A percentile compares a stretch with the other conserved stretches of the same genome.
These are phyloP conservation scores for Colletotrichum sp. DNA, from an alignment of 2,329 filamentous ascomycete species.

Conservation along the genomic window DNA sequence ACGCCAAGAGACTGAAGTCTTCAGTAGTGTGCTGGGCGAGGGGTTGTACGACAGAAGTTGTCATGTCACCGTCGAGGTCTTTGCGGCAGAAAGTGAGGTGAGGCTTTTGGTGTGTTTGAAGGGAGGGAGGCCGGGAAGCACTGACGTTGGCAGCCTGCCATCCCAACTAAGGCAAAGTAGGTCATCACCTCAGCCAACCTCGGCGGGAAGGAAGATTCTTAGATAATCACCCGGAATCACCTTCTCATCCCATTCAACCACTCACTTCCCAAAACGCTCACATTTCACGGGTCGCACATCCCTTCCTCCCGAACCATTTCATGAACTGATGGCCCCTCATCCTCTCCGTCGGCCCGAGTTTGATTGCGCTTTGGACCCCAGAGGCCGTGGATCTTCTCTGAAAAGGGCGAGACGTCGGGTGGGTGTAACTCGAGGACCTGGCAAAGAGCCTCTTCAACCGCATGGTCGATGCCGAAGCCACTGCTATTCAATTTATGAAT, in stretches of 20 bases:
- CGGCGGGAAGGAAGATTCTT: background rate
- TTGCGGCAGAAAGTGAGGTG: background rate
- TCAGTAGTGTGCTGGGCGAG: background rate
- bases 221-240: background rate
- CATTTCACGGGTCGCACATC: background rate
- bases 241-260: background rate
- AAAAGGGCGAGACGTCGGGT: background rate
- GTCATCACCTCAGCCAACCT: background rate
- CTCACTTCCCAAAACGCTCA: background rate
- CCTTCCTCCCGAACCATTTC: background rate
- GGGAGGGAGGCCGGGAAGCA: background rate
- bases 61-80: conserved; percentile 4
- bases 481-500: background rate
- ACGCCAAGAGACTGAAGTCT: background rate
- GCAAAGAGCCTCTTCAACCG: conserved; percentile 12
- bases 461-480: background rate
- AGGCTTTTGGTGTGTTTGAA: background rate
- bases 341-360: background rate
- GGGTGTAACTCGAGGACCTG: background rate
- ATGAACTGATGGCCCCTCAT: background rate
- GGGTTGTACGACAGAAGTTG: background rate
- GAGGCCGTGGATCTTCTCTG: background rate
- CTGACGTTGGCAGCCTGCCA: background rate
- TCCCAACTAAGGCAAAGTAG: background rate
- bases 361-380: background rate